Evolutionary conservation across 2,329 filamentous ascomycete species (phyloP).

Genomic region (Colletotrichum filicis): DNA sequence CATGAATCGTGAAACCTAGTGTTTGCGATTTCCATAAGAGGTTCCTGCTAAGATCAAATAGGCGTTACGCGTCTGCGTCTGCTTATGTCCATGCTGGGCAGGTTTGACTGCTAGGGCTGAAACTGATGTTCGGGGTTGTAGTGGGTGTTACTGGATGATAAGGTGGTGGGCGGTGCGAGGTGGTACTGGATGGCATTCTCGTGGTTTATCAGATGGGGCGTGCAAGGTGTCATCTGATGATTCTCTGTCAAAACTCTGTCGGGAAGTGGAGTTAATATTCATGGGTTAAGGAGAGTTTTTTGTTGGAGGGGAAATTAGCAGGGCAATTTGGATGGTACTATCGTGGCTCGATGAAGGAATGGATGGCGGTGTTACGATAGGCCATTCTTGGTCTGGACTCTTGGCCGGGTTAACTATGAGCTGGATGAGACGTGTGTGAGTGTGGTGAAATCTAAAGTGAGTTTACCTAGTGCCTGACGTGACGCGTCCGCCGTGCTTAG

Average conservation of each 20-base stretch:
- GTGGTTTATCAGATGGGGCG: neutral
- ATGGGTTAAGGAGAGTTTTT: neutral
- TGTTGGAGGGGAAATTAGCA: neutral
- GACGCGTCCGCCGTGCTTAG: neutral
- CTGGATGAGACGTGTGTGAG: neutral
- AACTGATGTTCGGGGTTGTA: neutral
- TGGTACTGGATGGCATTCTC: neutral
- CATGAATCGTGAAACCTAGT: neutral
- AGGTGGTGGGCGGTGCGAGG: too few species aligned
- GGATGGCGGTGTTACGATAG: too few species aligned
- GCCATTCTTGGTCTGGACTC: too few species aligned
- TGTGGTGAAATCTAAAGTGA: neutral
- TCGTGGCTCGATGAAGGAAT: neutral
- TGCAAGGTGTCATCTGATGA: neutral
- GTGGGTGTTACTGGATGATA: neutral
- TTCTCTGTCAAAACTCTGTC: neutral
- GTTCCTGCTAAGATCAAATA: neutral
- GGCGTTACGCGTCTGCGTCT: neutral
- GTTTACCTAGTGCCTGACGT: neutral
- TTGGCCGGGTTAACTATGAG: neutral
- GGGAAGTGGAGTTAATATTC: neutral
- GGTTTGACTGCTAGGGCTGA: conserved; percentile 3
- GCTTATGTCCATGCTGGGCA: neutral
- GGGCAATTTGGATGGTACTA: neutral
- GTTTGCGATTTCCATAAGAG: neutral